Base-by-base conservation (phyloP, 2,329 filamentous ascomycete genomes). In the Metarhizium brunneum region DNA sequence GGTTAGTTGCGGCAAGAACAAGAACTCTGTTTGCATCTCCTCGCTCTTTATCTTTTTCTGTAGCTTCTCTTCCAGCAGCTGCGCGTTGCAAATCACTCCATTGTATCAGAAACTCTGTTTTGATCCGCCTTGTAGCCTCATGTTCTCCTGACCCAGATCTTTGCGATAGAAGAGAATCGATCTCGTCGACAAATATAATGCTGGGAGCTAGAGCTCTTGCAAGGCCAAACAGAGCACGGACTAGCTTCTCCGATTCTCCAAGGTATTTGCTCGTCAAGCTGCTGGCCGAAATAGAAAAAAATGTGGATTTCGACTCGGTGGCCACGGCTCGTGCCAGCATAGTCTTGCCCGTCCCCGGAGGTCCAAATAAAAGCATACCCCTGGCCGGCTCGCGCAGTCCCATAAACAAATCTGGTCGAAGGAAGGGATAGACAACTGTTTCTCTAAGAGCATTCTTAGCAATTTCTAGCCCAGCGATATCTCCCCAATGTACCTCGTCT, bases 161-260 rank as follows among this genome's bases (percentile, higher is more conserved):
- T 16, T 91, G 84, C 1, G 91, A 95, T 0, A 99, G 79, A 0
- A 99, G 75, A 0, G 92, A 96, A 69, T 99, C 94, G 59, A 99
- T 99, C 68, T 99, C 94, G 65, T 99, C 94, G 4, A 99, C 91
- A 63, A 99, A 99, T 57, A 99, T 97, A 68, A 99, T 97, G 58
- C 88, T 94, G 0, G 94, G 94, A 0, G 94, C 91, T 48, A 97
- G 79, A 40, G 84, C 79, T 68, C 95, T 95, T 5, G 94, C 92
- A n/a, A 97, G 75, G 0, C 84, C 83, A 68, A 99, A 99, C 0
- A 99, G 76, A 3, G 94, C 94, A 40, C 91, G 84, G 2, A 99
- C 94, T 4, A 99, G 82, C 71, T 99, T 99, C 71, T 99, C 94
- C 0, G 89, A 95, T 68, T 99, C 94, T 48, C 94, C 94, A 10